Base-by-base conservation (phyloP, 306 rosid genomes). In the Trifolium repens region DNA sequence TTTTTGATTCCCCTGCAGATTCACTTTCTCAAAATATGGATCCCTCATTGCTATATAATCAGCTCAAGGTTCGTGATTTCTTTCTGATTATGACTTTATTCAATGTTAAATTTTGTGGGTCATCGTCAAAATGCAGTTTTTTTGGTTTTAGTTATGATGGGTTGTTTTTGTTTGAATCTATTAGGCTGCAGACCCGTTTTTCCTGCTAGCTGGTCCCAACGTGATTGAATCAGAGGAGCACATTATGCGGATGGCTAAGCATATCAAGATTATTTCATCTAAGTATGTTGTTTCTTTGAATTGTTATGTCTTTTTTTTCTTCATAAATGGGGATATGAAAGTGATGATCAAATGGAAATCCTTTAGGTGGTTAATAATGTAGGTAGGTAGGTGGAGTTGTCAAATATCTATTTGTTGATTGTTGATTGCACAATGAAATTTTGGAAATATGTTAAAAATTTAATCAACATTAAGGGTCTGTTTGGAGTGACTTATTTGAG, bases 141-240 rank as follows among this genome's bases (percentile, higher is more conserved):
- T 40, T 9, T 2, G 8, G 8, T 67, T 27, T 44, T 4, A 12
- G 8, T 26, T 44, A 2, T 70, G 27, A 44, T 71, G 55, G 63
- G 61, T 81, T 74, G 67, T 62, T 40, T 67, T 82, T 65, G 9
- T 67, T 82, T 80, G 16, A 24, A 68, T 80, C 61, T 50, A 59
- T 13, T 82, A 92, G 99, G 86, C 76, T 47, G 85, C 99, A 35
- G 90, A 90, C 1, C 99, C 99, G 2, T 94, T 94, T 81, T 94
- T 94, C 81, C 66, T 94, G 19, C 63, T 94, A 44, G 99, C 97
- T 30, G 97, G 99, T 81, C 97, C 99, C 14, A 94, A 94, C 81
- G 97, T 94, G 87, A 92, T 94, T 68, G 97, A 94, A 83, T 92
- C 97, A 0, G 99, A 94, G 71, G 97, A 91, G 46, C 97, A 94